These are phyloP conservation scores for Strigomonas galati DNA, from an alignment of 208 protist genomes.

Conservation along the genomic window DNA sequence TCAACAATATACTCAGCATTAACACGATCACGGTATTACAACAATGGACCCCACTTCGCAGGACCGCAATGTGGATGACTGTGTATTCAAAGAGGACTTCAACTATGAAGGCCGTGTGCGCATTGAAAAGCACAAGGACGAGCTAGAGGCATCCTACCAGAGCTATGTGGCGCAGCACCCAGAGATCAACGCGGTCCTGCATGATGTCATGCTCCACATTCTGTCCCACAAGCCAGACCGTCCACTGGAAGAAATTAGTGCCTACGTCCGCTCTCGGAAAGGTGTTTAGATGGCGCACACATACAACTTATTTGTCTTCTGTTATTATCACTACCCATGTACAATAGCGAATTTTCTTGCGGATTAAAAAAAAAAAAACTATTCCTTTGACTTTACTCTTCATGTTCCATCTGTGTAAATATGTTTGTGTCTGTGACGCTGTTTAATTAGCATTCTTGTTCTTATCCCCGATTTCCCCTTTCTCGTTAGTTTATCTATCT, in stretches of 20 bases:
- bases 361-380: too few relatives aligned
- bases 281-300: constrained; percentile 4
- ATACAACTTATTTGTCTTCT: too few relatives aligned
- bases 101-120: constrained; percentile 64
- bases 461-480: not conserved
- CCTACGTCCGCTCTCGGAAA: constrained; percentile 42
- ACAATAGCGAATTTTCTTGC: not conserved
- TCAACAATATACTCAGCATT: too few relatives aligned
- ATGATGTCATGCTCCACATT: constrained; percentile 68
- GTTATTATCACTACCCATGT: not conserved
- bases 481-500: not conserved
- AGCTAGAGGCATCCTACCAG: constrained; percentile 31
- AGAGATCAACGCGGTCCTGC: constrained; percentile 51
- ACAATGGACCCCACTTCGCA: not conserved
- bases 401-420: not conserved
- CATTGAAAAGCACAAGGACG: constrained; percentile 57
- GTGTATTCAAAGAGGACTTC: constrained; percentile 48
- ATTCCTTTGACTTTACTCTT: not conserved
- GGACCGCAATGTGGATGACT: constrained; percentile 7
- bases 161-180: constrained; percentile 57
- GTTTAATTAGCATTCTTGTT: not conserved
- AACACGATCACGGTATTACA: too few relatives aligned
- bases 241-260: constrained; percentile 54
- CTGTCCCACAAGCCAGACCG: constrained; percentile 58
- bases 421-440: not conserved